phyloP scores from a whole-genome alignment of 1,284 basidiomycete genomes.

The Mixia osmundae region DNA sequence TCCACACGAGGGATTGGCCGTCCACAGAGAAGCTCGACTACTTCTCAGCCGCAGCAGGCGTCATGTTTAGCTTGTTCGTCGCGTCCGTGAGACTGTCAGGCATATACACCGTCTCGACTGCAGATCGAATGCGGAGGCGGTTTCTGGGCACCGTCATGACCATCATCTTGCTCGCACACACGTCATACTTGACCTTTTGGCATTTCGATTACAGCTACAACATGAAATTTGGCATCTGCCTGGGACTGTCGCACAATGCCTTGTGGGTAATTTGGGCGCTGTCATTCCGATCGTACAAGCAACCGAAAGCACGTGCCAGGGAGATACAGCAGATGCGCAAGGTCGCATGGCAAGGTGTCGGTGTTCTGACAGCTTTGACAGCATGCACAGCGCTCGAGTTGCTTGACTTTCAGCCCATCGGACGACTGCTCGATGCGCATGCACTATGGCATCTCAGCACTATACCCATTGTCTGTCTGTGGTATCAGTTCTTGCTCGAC shows the following conservation, averaged over 20 bases:
- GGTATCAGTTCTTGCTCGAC: constrained; percentile 57
- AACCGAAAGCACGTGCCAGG: background rate
- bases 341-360: constrained; percentile 29
- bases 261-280: constrained; percentile 63
- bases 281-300: constrained; percentile 5
- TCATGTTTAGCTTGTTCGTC: constrained; percentile 45
- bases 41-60: constrained; percentile 61
- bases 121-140: constrained; percentile 26
- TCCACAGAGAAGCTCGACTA: constrained; percentile 82
- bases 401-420: constrained; percentile 68
- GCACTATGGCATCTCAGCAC: constrained; percentile 83
- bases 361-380: constrained; percentile 43
- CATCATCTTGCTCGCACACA: constrained; percentile 37
- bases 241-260: constrained; percentile 44
- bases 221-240: constrained; percentile 54
- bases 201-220: constrained; percentile 93
- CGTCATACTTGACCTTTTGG: constrained; percentile 50
- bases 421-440: constrained; percentile 68
- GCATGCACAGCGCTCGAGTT: constrained; percentile 60
- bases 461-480: constrained; percentile 47
- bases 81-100: constrained; percentile 20
- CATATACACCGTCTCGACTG: constrained; percentile 15
- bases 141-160: background rate
- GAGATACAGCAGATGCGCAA: constrained; percentile 27
- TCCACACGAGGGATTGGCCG: constrained; percentile 71